phyloP scores from a whole-genome alignment of 192 early-diverging fungal genomes.

The Rhizoclosmatium sp. region DNA sequence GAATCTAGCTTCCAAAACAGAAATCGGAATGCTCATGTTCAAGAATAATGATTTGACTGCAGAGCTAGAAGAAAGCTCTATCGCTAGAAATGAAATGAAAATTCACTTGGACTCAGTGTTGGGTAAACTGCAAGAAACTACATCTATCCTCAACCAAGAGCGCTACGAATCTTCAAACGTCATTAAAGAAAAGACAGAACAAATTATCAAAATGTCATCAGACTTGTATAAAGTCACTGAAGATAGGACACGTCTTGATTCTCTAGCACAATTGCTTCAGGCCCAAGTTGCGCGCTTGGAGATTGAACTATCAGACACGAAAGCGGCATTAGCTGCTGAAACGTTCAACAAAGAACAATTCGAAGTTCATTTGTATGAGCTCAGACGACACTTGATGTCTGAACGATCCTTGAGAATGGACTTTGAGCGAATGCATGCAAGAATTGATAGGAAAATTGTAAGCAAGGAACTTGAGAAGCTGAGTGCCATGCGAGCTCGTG shows the following conservation, averaged over 20 bases:
- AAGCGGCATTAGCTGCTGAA: constrained; percentile 45
- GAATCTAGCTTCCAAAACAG: constrained; percentile 10
- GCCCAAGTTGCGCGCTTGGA: constrained; percentile 47
- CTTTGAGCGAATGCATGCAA: constrained; percentile 53
- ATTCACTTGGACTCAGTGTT: constrained; percentile 53
- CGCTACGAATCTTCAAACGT: constrained; percentile 39
- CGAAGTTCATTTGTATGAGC: constrained; percentile 53
- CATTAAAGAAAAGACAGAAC: constrained; percentile 49
- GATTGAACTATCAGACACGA: constrained; percentile 38
- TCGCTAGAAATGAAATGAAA: constrained; percentile 44
- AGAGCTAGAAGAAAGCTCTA: constrained; percentile 20
- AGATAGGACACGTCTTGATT: constrained; percentile 40
- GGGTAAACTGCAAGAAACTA: constrained; percentile 50
- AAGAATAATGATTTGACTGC: constrained; percentile 37
- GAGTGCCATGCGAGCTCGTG: constrained; percentile 42
- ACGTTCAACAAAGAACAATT: constrained; percentile 52
- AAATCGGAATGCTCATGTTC: constrained; percentile 23
- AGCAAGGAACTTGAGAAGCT: constrained; percentile 45
- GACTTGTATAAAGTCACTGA: constrained; percentile 47
- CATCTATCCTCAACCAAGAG: constrained; percentile 44
- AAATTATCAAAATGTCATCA: constrained; percentile 43
- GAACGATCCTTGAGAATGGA: constrained; percentile 58
- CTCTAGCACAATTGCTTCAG: constrained; percentile 41
- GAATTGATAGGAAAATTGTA: constrained; percentile 44
- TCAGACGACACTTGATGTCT: constrained; percentile 42